Conservation (phyloP, 805 yeast species). For the Saccharomycopsis sp. region DNA sequence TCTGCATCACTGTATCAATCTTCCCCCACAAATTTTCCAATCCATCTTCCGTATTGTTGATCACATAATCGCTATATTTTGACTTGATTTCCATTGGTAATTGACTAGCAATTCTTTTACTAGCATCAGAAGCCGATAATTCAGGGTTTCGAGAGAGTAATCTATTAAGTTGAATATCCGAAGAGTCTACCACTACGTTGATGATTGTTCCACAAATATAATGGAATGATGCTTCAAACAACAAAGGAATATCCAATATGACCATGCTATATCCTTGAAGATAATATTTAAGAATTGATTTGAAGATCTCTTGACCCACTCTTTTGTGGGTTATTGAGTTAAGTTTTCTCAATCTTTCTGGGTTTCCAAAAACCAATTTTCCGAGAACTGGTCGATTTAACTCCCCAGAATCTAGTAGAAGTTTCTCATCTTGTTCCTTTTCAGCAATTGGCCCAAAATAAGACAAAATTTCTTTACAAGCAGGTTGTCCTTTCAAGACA, state of each 20-base stretch:
- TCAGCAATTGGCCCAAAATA: constrained; percentile 42
- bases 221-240: constrained; percentile 73
- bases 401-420: constrained; percentile 31
- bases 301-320: constrained; percentile 33
- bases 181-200: constrained; percentile 49
- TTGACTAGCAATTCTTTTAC: constrained; percentile 65
- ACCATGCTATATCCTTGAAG: constrained; percentile 47
- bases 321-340: constrained; percentile 85
- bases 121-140: constrained; percentile 54
- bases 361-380: constrained; percentile 55
- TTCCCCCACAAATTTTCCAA: constrained; percentile 33
- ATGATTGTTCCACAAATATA: constrained; percentile 59
- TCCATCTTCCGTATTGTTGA: constrained; percentile 46
- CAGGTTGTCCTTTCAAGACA: constrained; percentile 69
- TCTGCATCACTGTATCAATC: constrained; percentile 30
- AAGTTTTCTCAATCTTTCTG: constrained; percentile 43
- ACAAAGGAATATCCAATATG: constrained; percentile 78
- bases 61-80: constrained; percentile 48
- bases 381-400: constrained; percentile 74
- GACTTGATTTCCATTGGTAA: constrained; percentile 49
- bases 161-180: constrained; percentile 50
- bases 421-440: constrained; percentile 18
- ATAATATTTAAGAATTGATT: constrained; percentile 48
- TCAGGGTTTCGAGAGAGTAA: constrained; percentile 58
- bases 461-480: constrained; percentile 53